Conservation (phyloP, 139 green algal genomes). For the Astrephomene gubernaculifera region DNA sequence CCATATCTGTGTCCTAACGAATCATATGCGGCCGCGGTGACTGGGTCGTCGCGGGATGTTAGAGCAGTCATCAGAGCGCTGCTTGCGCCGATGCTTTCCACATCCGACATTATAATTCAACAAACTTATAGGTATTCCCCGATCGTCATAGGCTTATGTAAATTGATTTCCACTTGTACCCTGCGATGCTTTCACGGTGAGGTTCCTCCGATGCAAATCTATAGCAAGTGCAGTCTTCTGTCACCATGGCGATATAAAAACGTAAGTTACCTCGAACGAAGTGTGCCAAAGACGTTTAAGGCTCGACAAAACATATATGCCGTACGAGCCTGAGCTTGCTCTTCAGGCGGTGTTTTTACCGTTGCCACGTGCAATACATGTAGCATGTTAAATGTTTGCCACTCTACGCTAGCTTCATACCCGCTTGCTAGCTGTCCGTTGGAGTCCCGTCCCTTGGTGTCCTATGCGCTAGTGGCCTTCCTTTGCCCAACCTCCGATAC, state of each 20-base stretch:
- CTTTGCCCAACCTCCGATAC: too few species aligned
- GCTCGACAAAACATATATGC: constrained; percentile 16
- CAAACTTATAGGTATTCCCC: not conserved
- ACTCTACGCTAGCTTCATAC: too few species aligned
- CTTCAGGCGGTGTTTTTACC: too few species aligned
- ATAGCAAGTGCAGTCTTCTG: not conserved
- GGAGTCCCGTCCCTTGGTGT: too few species aligned
- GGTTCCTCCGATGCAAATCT: not conserved
- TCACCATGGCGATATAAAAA: not conserved
- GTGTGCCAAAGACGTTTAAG: not conserved
- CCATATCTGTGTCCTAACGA: not conserved
- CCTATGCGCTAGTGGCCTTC: too few species aligned
- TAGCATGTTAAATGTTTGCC: too few species aligned
- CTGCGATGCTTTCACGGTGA: too few species aligned
- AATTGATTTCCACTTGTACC: not conserved
- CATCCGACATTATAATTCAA: not conserved
- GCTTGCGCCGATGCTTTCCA: not conserved
- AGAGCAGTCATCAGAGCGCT: not conserved
- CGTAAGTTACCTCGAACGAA: not conserved
- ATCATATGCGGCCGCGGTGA: not conserved
- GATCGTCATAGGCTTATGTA: not conserved
- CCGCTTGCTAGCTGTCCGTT: too few species aligned
- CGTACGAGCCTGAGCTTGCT: too few species aligned
- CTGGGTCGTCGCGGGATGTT: not conserved
- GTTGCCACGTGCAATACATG: too few species aligned